phyloP scores from a whole-genome alignment of 805 yeast genomes.

The Cyberlindnera subsufficiens region DNA sequence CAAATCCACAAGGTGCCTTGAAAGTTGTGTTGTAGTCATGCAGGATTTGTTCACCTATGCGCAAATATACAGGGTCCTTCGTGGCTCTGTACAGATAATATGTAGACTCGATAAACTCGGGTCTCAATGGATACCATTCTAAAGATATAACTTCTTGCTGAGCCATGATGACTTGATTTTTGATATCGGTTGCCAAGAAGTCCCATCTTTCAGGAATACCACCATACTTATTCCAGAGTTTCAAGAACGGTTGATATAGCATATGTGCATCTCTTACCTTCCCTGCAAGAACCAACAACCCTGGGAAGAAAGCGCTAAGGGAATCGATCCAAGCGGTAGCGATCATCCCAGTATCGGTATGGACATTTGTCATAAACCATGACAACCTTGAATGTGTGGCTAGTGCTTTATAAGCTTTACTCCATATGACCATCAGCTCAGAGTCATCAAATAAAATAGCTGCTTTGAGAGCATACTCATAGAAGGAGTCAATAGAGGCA shows the following conservation, averaged over 20 bases:
- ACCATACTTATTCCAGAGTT: slow-evolving; percentile 75
- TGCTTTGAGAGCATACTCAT: slow-evolving; percentile 80
- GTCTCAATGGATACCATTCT: slow-evolving; percentile 92
- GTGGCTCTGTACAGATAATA: slow-evolving; percentile 82
- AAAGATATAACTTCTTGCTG: slow-evolving; percentile 39
- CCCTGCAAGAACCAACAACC: slow-evolving; percentile 75
- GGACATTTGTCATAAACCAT: slow-evolving; percentile 53
- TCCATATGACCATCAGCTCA: slow-evolving; percentile 49
- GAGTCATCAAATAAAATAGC: slow-evolving; percentile 66
- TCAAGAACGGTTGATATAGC: slow-evolving; percentile 57
- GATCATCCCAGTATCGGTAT: slow-evolving; percentile 43
- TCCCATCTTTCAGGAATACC: slow-evolving; percentile 90
- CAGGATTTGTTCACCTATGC: slow-evolving; percentile 65
- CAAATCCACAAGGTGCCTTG: slow-evolving; percentile 69
- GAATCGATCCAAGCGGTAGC: slow-evolving; percentile 76
- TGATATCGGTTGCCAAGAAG: slow-evolving; percentile 17
- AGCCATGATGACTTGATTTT: slow-evolving; percentile 3
- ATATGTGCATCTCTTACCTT: slow-evolving; percentile 58
- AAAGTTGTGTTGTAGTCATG: slow-evolving; percentile 46
- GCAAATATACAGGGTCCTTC: slow-evolving; percentile 73
- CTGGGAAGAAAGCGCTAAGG: slow-evolving; percentile 84
- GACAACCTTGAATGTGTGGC: slow-evolving; percentile 43
- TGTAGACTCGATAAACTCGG: slow-evolving; percentile 87
- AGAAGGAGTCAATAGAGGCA: slow-evolving; percentile 87
- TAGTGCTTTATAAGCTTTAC: slow-evolving; percentile 52